A percentile compares a stretch with the other conserved stretches of the same genome.
These are phyloP conservation scores for Pythium biforme DNA, from an alignment of 352 stramenopile genomes.

Conservation along the genomic window DNA sequence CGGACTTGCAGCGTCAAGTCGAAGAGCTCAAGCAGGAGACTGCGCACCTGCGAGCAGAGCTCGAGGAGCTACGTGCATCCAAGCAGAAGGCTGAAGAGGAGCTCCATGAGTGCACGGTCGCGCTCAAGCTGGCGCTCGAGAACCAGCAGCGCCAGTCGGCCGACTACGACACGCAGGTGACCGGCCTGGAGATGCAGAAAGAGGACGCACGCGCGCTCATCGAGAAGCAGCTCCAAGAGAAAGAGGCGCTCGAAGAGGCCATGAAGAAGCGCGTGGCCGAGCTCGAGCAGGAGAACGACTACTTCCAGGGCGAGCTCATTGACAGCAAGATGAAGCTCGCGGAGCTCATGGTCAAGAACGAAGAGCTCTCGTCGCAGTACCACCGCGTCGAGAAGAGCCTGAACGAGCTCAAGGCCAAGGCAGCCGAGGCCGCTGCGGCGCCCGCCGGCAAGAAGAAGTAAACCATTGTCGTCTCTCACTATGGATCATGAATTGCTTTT, in stretches of 20 bases:
- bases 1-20: conserved; percentile 51
- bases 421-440: conserved; percentile 38
- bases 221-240: conserved; percentile 38
- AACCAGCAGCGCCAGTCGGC: conserved; percentile 36
- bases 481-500: no score
- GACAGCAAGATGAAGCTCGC: conserved; percentile 84
- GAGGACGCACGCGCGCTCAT: conserved; percentile 48
- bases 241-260: conserved; percentile 37
- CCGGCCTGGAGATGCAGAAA: conserved; percentile 43
- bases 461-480: no score
- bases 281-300: conserved; percentile 77
- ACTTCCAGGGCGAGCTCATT: conserved; percentile 81
- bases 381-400: conserved; percentile 67
- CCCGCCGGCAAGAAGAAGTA: conserved; percentile 49
- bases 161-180: conserved; percentile 48
- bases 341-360: conserved; percentile 67
- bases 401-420: conserved; percentile 49
- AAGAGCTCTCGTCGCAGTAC: conserved; percentile 59
- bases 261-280: conserved; percentile 35
- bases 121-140: conserved; percentile 47
- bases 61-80: conserved; percentile 42
- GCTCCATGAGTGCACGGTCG: conserved; percentile 38
- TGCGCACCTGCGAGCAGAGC: conserved; percentile 41
- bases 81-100: conserved; percentile 58
- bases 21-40: conserved; percentile 52